These are phyloP conservation scores for Geranium rotundifolium DNA, from an alignment of 345 rosid species.

Conservation along the genomic window DNA sequence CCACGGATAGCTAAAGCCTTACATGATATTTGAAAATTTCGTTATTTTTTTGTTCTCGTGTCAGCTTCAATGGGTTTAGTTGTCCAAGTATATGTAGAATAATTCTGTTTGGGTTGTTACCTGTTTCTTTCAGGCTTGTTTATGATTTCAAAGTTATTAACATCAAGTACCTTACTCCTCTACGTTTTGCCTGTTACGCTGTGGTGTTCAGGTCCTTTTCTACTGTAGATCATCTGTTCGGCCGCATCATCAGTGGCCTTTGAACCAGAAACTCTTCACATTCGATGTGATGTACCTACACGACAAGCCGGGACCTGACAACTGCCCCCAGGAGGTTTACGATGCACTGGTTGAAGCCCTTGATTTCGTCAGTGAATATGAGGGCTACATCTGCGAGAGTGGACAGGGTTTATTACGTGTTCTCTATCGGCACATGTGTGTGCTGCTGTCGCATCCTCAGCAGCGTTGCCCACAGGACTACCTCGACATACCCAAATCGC, in stretches of 20 bases:
- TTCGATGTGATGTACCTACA: slow-evolving; percentile 89
- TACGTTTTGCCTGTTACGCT: no score
- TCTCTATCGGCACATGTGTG: slow-evolving; percentile 56
- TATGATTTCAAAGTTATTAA: neutral
- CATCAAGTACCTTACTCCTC: no score
- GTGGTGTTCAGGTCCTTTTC: slow-evolving; percentile 13
- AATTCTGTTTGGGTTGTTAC: no score
- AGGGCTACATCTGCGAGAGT: slow-evolving; percentile 76
- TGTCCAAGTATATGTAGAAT: no score
- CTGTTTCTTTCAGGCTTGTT: neutral
- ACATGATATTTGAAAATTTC: no score
- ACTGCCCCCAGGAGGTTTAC: slow-evolving; percentile 82
- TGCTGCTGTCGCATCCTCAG: slow-evolving; percentile 71
- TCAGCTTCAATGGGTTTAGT: no score
- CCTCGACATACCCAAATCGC: slow-evolving; percentile 66
- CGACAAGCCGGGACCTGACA: slow-evolving; percentile 78
- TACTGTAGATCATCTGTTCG: slow-evolving; percentile 76
- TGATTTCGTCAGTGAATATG: slow-evolving; percentile 68
- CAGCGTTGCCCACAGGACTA: slow-evolving; percentile 74
- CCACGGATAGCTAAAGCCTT: no score
- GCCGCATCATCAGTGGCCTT: slow-evolving; percentile 68
- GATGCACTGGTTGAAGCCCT: slow-evolving; percentile 70
- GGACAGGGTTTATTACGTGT: slow-evolving; percentile 61
- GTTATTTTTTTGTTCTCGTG: no score
- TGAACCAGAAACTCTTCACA: slow-evolving; percentile 69